A percentile compares a stretch with the other conserved stretches of the same genome.
Evolutionary conservation across 2,329 filamentous ascomycete species (phyloP).

Genomic region (Pyricularia sp.): DNA sequence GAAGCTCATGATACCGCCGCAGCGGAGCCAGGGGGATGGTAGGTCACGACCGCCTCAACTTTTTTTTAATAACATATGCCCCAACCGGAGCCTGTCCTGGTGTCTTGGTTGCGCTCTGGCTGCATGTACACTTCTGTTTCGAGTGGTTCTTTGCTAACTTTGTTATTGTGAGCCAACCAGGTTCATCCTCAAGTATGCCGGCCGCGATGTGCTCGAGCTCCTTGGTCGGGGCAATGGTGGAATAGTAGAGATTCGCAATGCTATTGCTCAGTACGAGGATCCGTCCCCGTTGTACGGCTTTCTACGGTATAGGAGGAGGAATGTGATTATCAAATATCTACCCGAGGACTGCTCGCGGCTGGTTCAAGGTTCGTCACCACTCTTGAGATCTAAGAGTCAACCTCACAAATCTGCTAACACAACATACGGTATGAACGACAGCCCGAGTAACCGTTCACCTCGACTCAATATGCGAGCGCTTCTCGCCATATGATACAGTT

Average conservation of each 20-base stretch:
- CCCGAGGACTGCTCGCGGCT: slow-evolving; percentile 85
- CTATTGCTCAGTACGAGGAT: slow-evolving; percentile 71
- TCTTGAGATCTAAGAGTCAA: slow-evolving; percentile 2
- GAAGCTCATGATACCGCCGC: slow-evolving; percentile 76
- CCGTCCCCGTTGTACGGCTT: slow-evolving; percentile 87
- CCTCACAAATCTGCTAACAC: neutral
- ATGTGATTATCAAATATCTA: slow-evolving; percentile 85
- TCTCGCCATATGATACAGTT: slow-evolving; percentile 78
- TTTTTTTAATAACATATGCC: too few species aligned
- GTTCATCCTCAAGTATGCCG: slow-evolving; percentile 89
- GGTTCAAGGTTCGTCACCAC: slow-evolving; percentile 64
- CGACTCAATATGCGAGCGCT: slow-evolving; percentile 57
- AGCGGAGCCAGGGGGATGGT: slow-evolving; percentile 91
- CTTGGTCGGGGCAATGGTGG: slow-evolving; percentile 70
- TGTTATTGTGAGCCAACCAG: slow-evolving; percentile 34
- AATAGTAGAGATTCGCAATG: slow-evolving; percentile 71
- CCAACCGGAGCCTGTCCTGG: slow-evolving; percentile 1
- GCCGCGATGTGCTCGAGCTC: slow-evolving; percentile 79
- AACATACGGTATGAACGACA: slow-evolving; percentile 24
- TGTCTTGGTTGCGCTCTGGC: neutral
- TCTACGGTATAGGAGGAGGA: slow-evolving; percentile 79
- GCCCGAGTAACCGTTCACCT: slow-evolving; percentile 74
- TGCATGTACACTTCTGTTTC: neutral
- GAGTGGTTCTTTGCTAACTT: neutral
- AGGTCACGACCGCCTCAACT: slow-evolving; percentile 29